Evolutionary conservation across 1,139 yeast species (phyloP).

Genomic region (Taiozyma sp.): DNA sequence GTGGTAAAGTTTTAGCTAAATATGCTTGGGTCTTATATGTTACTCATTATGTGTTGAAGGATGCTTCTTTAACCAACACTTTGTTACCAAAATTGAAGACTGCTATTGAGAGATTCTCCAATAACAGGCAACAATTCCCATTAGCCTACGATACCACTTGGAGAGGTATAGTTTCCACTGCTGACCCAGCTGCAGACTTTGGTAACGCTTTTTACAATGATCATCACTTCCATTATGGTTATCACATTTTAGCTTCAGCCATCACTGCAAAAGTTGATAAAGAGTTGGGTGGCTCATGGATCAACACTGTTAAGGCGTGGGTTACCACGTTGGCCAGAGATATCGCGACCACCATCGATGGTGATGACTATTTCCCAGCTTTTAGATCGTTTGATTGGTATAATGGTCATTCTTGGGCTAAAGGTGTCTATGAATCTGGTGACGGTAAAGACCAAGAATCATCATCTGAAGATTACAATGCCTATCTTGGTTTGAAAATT

Average conservation of each 20-base stretch:
- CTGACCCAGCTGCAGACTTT: constrained; percentile 51
- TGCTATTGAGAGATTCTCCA: constrained; percentile 56
- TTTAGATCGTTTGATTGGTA: constrained; percentile 76
- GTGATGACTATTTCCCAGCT: constrained; percentile 62
- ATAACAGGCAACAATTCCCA: constrained; percentile 49
- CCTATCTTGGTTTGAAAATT: constrained; percentile 62
- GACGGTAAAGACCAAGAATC: constrained; percentile 82
- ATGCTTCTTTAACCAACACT: constrained; percentile 38
- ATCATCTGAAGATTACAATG: constrained; percentile 70
- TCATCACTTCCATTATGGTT: constrained; percentile 80
- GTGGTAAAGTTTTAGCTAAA: constrained; percentile 71
- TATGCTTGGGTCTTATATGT: constrained; percentile 69
- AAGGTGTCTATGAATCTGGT: constrained; percentile 65
- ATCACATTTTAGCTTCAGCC: constrained; percentile 71
- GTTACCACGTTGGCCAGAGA: constrained; percentile 59
- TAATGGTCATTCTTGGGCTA: constrained; percentile 79
- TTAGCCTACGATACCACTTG: constrained; percentile 61
- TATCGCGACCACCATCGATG: constrained; percentile 56
- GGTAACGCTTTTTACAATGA: constrained; percentile 77
- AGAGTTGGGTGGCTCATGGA: constrained; percentile 45
- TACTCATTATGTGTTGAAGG: constrained; percentile 49
- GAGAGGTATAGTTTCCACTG: constrained; percentile 71
- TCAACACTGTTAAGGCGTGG: constrained; percentile 45
- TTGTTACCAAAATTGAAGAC: constrained; percentile 47
- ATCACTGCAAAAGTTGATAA: constrained; percentile 51